Evolutionary conservation across 345 rosid species (phyloP), one percentile per base, ranked within the genome.

Genomic region (Pugionium cornutum): DNA sequence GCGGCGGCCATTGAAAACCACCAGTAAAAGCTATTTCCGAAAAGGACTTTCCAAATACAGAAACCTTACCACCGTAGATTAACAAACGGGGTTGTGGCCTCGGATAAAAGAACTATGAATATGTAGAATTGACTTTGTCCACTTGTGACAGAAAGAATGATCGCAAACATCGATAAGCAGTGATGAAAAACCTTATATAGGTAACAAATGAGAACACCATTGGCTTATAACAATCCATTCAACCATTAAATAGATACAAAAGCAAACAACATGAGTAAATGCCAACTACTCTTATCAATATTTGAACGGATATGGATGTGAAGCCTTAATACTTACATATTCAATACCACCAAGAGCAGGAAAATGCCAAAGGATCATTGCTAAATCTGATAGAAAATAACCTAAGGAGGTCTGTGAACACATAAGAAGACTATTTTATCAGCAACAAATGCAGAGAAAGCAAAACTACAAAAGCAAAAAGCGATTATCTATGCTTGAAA

Each of bases 331-430:
- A 80, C 90, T 85, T 83, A 90, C 95, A 67, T 87, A 87, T 76
- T 86, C 95, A 75, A 79, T 33, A 59, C 95, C 90, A 67, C 97
- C 95, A 58, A 90, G 79, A 72, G 76, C 80, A 34, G 95, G 97
- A 70, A 71, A 87, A 75, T 80, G 53, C 89, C 89, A 90, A 26
- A 87, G 43, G 63, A 90, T 84, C 95, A 90, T 87, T 29, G 81
- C 80, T 64, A 86, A 67, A 77, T 90, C 97, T 6, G 90, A 54
- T 70, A 90, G 60, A 78, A 90, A 90, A 78, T 90, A 90, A 50
- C 95, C 95, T 62, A 84, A 54, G 25, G 97, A 90, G 75, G 81
- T 66, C 97, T 86, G 83, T 29, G 32, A 47, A 32, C 7, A 29
- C 37, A 28, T 6, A 29, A 5, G 48, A 45, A 6, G 26, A 45